phyloP scores from a whole-genome alignment of 495 filamentous ascomycete genomes.

The Penicillium cataractarum region DNA sequence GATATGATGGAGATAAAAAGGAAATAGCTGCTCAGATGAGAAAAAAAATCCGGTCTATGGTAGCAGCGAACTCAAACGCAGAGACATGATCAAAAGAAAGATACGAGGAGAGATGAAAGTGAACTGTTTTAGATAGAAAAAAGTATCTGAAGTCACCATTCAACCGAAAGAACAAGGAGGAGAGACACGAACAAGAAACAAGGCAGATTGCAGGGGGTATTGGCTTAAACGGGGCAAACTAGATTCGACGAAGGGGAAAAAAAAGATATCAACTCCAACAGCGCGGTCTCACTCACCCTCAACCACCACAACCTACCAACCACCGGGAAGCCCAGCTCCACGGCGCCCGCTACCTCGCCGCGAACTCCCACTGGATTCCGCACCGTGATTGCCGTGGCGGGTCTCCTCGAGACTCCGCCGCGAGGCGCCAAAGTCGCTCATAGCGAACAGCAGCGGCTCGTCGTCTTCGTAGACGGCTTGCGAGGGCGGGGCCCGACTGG shows the following conservation, averaged over 20 bases:
- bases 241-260: constrained; percentile 1
- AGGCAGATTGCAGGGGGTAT: not conserved
- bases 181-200: not conserved
- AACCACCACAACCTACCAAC: not conserved
- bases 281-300: not conserved
- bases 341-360: constrained; percentile 47
- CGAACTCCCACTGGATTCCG: constrained; percentile 36
- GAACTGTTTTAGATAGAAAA: not conserved
- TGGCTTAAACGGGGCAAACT: not conserved
- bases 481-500: constrained; percentile 38
- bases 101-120: not conserved
- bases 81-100: not conserved
- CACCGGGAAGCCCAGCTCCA: constrained; percentile 36
- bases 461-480: constrained; percentile 61
- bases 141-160: not conserved
- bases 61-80: constrained; percentile 17
- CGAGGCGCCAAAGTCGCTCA: constrained; percentile 77
- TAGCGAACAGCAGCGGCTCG: constrained; percentile 82
- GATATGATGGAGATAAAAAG: not conserved
- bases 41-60: constrained; percentile 28
- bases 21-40: not conserved
- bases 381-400: constrained; percentile 49
- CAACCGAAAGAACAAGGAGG: constrained; percentile 1
- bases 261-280: not conserved
- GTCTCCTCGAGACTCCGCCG: constrained; percentile 76